Percentiles rank a stretch among this genome's conserved stretches.
Conservation (phyloP, 2,329 filamentous ascomycete species). For the Salinomyces thailandicus region DNA sequence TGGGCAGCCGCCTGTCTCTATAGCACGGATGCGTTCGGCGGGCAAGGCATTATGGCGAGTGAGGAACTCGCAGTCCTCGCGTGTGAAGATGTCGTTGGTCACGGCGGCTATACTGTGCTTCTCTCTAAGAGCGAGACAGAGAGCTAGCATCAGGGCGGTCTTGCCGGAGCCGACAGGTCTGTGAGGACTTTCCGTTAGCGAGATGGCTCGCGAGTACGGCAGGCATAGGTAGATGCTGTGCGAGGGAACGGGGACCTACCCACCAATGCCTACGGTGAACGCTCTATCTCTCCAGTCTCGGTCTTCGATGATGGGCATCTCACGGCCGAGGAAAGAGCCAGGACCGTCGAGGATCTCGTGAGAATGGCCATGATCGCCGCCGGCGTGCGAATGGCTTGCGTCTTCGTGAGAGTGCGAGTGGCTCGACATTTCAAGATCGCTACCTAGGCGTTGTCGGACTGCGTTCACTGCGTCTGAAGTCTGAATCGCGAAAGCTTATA, state of each 20-base stretch:
- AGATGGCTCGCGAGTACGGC: background rate
- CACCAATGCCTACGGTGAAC: slow-evolving; percentile 96
- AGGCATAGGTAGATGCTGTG: too few relatives aligned
- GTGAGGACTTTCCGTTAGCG: slow-evolving; percentile 3
- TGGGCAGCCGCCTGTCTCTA: slow-evolving; percentile 94
- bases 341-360: slow-evolving; percentile 94
- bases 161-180: slow-evolving; percentile 96
- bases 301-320: slow-evolving; percentile 88
- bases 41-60: slow-evolving; percentile 77
- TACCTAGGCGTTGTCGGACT: too few relatives aligned
- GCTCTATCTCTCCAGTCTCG: slow-evolving; percentile 79
- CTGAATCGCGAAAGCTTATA: background rate
- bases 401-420: slow-evolving; percentile 31
- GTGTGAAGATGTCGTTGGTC: slow-evolving; percentile 98
- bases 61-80: slow-evolving; percentile 94
- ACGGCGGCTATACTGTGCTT: slow-evolving; percentile 84
- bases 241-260: slow-evolving; percentile 61
- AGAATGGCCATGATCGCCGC: slow-evolving; percentile 75
- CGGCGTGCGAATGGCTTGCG: slow-evolving; percentile 30
- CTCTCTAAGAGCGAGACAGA: slow-evolving; percentile 73
- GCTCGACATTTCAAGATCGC: slow-evolving; percentile 4
- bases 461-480: background rate
- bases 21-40: slow-evolving; percentile 75
- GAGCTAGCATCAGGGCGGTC: slow-evolving; percentile 89
- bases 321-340: slow-evolving; percentile 76